Conservation (phyloP, 371 early-diverging fungal species). For the Mucor indicus region DNA sequence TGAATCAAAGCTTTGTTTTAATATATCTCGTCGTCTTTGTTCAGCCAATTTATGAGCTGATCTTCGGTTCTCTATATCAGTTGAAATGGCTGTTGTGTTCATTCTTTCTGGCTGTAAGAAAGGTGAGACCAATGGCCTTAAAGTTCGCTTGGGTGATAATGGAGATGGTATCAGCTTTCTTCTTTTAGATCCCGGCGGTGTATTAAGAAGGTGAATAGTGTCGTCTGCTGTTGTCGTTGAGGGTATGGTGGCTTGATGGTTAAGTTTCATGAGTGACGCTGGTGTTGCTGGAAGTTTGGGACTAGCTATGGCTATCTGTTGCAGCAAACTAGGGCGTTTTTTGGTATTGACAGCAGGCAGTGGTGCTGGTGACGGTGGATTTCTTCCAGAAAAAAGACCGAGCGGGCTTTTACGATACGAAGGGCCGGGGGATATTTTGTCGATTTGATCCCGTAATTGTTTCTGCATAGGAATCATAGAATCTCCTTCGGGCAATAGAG, state of each 20-base stretch:
- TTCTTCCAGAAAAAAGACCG: background rate
- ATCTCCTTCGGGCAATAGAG: background rate
- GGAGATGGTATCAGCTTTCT: slow-evolving; percentile 8
- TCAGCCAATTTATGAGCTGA: slow-evolving; percentile 84
- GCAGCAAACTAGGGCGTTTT: background rate
- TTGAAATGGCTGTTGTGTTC: slow-evolving; percentile 59
- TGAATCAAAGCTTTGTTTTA: slow-evolving; percentile 81
- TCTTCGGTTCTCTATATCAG: slow-evolving; percentile 58
- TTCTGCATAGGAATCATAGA: background rate
- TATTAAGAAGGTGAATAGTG: too few relatives aligned
- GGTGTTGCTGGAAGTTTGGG: background rate
- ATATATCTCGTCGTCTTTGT: slow-evolving; percentile 81
- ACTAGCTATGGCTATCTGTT: background rate
- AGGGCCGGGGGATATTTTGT: background rate
- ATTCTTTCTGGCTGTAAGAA: slow-evolving; percentile 56
- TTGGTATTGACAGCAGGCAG: background rate
- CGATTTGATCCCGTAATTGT: background rate
- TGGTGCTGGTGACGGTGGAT: background rate
- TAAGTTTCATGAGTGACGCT: background rate
- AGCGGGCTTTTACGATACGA: background rate
- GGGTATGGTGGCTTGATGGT: background rate
- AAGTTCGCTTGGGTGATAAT: slow-evolving; percentile 10
- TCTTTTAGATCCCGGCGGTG: too few relatives aligned
- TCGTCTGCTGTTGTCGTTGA: background rate
- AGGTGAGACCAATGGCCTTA: slow-evolving; percentile 20